These are phyloP conservation scores for Paspalum notatum DNA, from an alignment of 176 grass and related monocot species.

Conservation along the genomic window DNA sequence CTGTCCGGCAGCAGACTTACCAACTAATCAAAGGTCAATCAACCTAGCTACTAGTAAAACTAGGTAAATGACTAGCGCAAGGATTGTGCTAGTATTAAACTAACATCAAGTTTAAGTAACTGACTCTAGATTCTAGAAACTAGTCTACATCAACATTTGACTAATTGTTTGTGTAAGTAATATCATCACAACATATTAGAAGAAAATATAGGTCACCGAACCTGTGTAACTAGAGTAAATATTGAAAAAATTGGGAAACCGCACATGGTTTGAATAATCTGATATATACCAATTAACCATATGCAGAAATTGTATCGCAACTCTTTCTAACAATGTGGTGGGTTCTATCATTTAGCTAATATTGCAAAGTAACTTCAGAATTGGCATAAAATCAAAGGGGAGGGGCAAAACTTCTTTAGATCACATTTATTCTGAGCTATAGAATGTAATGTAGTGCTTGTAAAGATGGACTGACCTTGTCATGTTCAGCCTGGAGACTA, in stretches of 20 bases:
- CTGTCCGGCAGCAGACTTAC: no score
- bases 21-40: no score
- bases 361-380: neutral
- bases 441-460: conserved; percentile 1
- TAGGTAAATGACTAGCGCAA: no score
- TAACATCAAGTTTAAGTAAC: neutral
- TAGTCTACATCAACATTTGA: neutral
- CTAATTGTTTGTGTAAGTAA: neutral
- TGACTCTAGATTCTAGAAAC: neutral
- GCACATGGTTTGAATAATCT: neutral
- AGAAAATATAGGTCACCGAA: conserved; percentile 9
- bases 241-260: neutral
- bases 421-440: conserved; percentile 19
- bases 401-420: neutral
- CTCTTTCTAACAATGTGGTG: neutral
- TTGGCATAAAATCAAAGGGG: neutral
- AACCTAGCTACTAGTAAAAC: no score
- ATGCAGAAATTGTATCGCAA: neutral
- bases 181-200: conserved; percentile 5
- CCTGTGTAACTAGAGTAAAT: neutral
- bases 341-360: neutral
- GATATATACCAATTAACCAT: neutral
- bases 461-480: conserved; percentile 54
- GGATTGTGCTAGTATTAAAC: no score
- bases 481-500: conserved; percentile 52